These are phyloP conservation scores for Thyridium curvatum DNA, from an alignment of 2,329 filamentous ascomycete species.

Conservation along the genomic window DNA sequence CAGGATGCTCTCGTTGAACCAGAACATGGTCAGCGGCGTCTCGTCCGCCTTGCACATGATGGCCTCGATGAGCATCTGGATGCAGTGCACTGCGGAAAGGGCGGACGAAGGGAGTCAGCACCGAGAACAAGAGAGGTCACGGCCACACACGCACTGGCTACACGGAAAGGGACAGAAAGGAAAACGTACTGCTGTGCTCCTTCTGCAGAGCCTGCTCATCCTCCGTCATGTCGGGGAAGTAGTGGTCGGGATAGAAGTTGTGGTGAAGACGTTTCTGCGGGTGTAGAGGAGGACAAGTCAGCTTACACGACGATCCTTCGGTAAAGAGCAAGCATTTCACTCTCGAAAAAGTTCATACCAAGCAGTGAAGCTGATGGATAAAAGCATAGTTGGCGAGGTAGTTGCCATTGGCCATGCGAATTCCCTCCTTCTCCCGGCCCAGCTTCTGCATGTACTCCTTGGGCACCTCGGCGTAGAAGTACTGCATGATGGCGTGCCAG, in stretches of 20 bases:
- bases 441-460: slow-evolving; percentile 14
- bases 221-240: slow-evolving; percentile 15
- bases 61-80: slow-evolving; percentile 14
- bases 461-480: slow-evolving; percentile 14
- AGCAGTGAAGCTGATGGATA: slow-evolving; percentile 14
- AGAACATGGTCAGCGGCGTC: slow-evolving; percentile 15
- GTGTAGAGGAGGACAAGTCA: too few species aligned
- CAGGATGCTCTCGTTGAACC: slow-evolving; percentile 15
- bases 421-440: slow-evolving; percentile 12
- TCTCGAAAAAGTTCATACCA: too few species aligned
- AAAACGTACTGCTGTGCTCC: slow-evolving; percentile 12
- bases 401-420: slow-evolving; percentile 13
- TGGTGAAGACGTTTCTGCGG: slow-evolving; percentile 16
- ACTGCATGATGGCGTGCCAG: slow-evolving; percentile 14
- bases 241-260: slow-evolving; percentile 14
- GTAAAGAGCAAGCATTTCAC: too few species aligned
- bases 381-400: slow-evolving; percentile 16
- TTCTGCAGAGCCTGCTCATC: slow-evolving; percentile 13
- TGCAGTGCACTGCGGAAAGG: slow-evolving; percentile 15
- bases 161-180: too few species aligned
- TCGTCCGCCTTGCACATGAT: slow-evolving; percentile 16
- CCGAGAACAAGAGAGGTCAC: not conserved
- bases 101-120: not conserved
- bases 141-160: not conserved
- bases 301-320: too few species aligned